Evolutionary conservation across 306 rosid genomes (phyloP).

Genomic region (Begonia loranthoides): DNA sequence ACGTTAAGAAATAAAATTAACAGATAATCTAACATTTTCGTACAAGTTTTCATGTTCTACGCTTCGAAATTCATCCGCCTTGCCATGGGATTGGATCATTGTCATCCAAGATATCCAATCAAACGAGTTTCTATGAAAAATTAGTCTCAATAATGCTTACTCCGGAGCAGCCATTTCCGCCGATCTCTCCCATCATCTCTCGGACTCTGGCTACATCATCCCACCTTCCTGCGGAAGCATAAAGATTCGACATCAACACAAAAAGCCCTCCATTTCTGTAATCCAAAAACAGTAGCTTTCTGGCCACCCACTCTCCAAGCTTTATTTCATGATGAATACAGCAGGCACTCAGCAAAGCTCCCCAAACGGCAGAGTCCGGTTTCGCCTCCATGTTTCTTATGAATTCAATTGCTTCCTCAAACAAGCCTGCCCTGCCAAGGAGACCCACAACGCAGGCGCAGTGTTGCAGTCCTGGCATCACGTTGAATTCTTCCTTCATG

Average conservation of each 20-base stretch:
- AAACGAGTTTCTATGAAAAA: slow-evolving; percentile 7
- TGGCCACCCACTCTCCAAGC: slow-evolving; percentile 60
- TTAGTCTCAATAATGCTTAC: slow-evolving; percentile 37
- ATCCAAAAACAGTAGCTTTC: slow-evolving; percentile 41
- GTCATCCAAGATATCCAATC: no score
- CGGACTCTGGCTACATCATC: slow-evolving; percentile 65
- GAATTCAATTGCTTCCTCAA: slow-evolving; percentile 40
- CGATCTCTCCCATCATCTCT: slow-evolving; percentile 58
- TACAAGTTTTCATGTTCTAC: no score
- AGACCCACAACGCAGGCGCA: slow-evolving; percentile 58
- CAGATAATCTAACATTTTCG: no score
- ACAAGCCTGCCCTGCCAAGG: slow-evolving; percentile 50
- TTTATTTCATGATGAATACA: slow-evolving; percentile 48
- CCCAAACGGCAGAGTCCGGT: slow-evolving; percentile 75
- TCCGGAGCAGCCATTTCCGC: slow-evolving; percentile 55
- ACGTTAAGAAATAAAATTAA: no score
- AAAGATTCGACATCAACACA: slow-evolving; percentile 64
- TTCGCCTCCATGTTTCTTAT: slow-evolving; percentile 38
- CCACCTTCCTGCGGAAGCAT: slow-evolving; percentile 63
- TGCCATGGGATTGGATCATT: no score
- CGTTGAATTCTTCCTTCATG: slow-evolving; percentile 36
- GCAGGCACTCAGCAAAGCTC: slow-evolving; percentile 55
- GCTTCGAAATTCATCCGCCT: no score
- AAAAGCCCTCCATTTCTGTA: slow-evolving; percentile 44
- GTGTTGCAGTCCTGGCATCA: slow-evolving; percentile 57